These are phyloP conservation scores for Cryphonectria japonica DNA, from an alignment of 2,329 filamentous ascomycete genomes.

Conservation along the genomic window DNA sequence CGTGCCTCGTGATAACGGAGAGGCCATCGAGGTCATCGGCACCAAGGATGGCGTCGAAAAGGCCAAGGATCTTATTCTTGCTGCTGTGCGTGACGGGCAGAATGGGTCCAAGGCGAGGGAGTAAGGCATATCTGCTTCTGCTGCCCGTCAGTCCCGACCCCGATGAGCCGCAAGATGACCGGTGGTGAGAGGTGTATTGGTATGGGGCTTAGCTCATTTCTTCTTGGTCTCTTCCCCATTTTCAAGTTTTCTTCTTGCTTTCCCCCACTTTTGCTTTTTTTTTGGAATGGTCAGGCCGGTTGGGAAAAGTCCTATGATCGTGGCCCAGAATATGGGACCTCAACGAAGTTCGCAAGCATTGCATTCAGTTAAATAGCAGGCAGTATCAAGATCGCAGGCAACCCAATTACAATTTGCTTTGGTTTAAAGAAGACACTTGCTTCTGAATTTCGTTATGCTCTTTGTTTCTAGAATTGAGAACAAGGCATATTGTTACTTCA, in stretches of 20 bases:
- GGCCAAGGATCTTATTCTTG: slow-evolving; percentile 86
- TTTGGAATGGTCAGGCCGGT: slow-evolving; percentile 7
- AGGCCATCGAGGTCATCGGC: slow-evolving; percentile 90
- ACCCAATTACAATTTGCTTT: not conserved
- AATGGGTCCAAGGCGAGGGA: slow-evolving; percentile 36
- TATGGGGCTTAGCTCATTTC: not conserved
- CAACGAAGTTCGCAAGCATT: slow-evolving; percentile 1
- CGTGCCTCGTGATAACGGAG: slow-evolving; percentile 82
- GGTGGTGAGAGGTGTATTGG: slow-evolving; percentile 8
- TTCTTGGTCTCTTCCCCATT: not conserved
- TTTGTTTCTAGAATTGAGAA: not conserved
- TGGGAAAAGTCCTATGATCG: slow-evolving; percentile 6
- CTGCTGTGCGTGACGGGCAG: slow-evolving; percentile 71
- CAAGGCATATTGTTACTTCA: not conserved
- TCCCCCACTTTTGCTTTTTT: not conserved
- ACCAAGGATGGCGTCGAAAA: slow-evolving; percentile 78
- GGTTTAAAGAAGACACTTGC: not conserved
- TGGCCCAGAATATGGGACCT: not conserved
- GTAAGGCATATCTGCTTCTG: slow-evolving; percentile 23
- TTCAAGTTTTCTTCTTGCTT: not conserved
- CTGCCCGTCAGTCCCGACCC: not conserved
- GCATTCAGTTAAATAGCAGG: not conserved
- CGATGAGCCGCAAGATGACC: not conserved
- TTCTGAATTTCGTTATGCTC: not conserved
- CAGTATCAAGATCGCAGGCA: not conserved